Percentiles rank a stretch among this genome's conserved stretches.
Conservation (phyloP, 73 alveolate species). For the Durusdinium trenchii region DNA sequence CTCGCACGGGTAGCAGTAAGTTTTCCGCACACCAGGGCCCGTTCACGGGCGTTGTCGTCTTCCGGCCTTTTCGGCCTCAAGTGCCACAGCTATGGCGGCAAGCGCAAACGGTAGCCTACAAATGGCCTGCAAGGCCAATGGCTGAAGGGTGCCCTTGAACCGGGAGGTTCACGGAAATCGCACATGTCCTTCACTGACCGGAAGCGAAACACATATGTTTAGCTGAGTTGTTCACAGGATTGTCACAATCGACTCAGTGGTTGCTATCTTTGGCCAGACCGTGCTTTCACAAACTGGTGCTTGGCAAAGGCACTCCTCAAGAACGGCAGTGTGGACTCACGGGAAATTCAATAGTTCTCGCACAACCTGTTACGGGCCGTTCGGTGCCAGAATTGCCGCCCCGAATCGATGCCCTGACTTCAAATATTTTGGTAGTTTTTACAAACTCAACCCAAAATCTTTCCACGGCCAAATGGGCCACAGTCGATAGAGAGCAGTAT, state of each 20-base stretch:
- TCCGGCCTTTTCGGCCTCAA: too few relatives aligned
- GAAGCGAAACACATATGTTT: too few relatives aligned
- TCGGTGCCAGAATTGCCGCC: background rate
- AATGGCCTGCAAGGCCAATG: too few relatives aligned
- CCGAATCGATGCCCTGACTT: background rate
- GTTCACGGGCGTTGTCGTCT: too few relatives aligned
- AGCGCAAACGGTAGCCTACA: too few relatives aligned
- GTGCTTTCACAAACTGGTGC: background rate
- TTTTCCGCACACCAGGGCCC: too few relatives aligned
- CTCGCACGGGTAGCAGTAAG: too few relatives aligned
- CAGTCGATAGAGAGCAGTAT: background rate
- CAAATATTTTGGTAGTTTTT: background rate
- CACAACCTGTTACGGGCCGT: background rate
- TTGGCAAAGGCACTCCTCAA: background rate
- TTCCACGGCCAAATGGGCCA: background rate
- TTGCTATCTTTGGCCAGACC: background rate
- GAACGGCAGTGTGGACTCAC: background rate
- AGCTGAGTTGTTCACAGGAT: background rate
- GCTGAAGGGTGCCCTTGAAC: too few relatives aligned
- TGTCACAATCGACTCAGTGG: background rate
- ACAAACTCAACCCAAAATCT: background rate
- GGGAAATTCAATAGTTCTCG: background rate
- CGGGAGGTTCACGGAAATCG: too few relatives aligned
- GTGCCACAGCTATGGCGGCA: too few relatives aligned
- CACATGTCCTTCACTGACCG: too few relatives aligned